These are phyloP conservation scores for Lachnellula willkommii DNA, from an alignment of 2,329 filamentous ascomycete species.

Conservation along the genomic window DNA sequence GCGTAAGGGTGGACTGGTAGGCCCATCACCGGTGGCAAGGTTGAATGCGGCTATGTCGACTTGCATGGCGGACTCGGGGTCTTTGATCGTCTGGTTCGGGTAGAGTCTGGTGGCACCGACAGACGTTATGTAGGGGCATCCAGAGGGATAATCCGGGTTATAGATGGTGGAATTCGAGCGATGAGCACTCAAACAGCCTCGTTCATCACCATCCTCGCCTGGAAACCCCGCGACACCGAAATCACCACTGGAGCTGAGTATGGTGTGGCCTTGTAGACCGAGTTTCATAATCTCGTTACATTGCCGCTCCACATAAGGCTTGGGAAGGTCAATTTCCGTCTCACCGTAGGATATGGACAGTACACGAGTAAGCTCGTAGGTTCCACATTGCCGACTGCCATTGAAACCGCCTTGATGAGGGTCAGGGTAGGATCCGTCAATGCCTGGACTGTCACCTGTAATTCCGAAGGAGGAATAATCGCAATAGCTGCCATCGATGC, in stretches of 20 bases:
- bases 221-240: slow-evolving; percentile 34
- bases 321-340: slow-evolving; percentile 50
- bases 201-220: slow-evolving; percentile 28
- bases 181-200: slow-evolving; percentile 36
- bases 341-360: slow-evolving; percentile 54
- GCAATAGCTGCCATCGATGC: slow-evolving; percentile 31
- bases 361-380: slow-evolving; percentile 45
- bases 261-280: slow-evolving; percentile 46
- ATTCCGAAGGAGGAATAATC: slow-evolving; percentile 2
- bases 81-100: neutral
- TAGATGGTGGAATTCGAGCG: slow-evolving; percentile 45
- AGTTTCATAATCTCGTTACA: slow-evolving; percentile 50
- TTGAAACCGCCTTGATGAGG: slow-evolving; percentile 3
- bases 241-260: slow-evolving; percentile 49
- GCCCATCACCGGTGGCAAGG: slow-evolving; percentile 49
- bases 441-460: slow-evolving; percentile 4
- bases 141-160: slow-evolving; percentile 48
- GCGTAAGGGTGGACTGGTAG: slow-evolving; percentile 30
- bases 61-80: neutral
- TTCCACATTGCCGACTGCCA: neutral
- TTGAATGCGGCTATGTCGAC: slow-evolving; percentile 28
- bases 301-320: slow-evolving; percentile 46
- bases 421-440: slow-evolving; percentile 8
- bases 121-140: slow-evolving; percentile 28
- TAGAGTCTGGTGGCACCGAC: slow-evolving; percentile 5